Percentiles rank a stretch among this genome's conserved stretches.
phyloP scores from a whole-genome alignment of 306 rosid species.

The Myrica gale region DNA sequence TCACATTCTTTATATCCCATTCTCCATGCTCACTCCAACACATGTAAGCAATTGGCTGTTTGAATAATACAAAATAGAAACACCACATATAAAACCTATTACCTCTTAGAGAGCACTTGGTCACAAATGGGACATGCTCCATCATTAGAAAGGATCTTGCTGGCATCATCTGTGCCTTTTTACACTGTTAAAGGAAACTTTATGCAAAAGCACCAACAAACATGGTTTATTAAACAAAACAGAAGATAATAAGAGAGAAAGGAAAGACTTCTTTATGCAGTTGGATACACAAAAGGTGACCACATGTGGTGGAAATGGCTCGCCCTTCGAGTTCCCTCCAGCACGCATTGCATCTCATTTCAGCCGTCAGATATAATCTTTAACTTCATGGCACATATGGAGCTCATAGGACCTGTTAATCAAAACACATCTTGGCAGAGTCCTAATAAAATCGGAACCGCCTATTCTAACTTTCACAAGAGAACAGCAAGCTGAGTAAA shows the following conservation, averaged over 20 bases:
- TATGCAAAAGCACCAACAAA: conserved; percentile 4
- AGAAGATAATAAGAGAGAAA: conserved; percentile 10
- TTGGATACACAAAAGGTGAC: conserved; percentile 91
- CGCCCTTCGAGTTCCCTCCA: conserved; percentile 97
- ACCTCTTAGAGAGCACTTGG: conserved; percentile 99
- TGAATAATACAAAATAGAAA: conserved; percentile 14
- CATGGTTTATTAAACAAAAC: conserved; percentile 4
- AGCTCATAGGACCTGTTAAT: conserved; percentile 38
- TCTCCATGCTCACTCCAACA: neutral
- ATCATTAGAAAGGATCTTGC: conserved; percentile 81
- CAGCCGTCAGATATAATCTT: conserved; percentile 40
- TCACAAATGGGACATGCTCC: conserved; percentile 97
- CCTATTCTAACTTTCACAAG: conserved; percentile 10
- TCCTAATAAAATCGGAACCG: conserved; percentile 11
- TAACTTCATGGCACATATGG: conserved; percentile 35
- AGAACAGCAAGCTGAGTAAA: neutral
- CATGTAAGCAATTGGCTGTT: neutral
- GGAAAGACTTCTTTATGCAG: conserved; percentile 4
- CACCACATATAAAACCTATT: conserved; percentile 11
- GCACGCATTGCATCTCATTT: conserved; percentile 99
- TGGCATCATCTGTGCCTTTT: conserved; percentile 94
- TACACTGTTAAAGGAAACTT: conserved; percentile 46
- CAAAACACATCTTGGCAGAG: conserved; percentile 9
- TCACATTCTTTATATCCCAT: conserved; percentile 10
- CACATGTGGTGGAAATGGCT: conserved; percentile 90